Conservation (phyloP, 441 rosid species). For the Adansonia madagascariensis region DNA sequence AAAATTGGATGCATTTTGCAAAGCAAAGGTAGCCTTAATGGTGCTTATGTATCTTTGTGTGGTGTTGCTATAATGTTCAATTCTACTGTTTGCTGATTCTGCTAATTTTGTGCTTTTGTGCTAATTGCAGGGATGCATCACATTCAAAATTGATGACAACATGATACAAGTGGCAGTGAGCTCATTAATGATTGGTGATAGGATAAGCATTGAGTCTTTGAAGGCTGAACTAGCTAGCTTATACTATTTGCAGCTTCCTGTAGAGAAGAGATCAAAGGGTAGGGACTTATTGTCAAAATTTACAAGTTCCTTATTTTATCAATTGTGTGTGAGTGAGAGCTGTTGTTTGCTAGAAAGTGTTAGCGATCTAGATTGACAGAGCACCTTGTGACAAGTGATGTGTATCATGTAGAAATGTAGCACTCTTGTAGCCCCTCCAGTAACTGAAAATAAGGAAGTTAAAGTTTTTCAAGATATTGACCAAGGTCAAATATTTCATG, state of each 20-base stretch:
- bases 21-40: not conserved
- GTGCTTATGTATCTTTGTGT: slow-evolving; percentile 11
- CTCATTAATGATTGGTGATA: slow-evolving; percentile 42
- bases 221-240: slow-evolving; percentile 84
- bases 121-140: slow-evolving; percentile 57
- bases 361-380: slow-evolving; percentile 14
- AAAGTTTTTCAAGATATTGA: slow-evolving; percentile 14
- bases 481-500: slow-evolving; percentile 1
- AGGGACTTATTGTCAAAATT: slow-evolving; percentile 27
- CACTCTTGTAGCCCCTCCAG: not conserved
- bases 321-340: not conserved
- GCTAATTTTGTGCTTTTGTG: slow-evolving; percentile 30
- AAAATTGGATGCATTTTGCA: slow-evolving; percentile 11
- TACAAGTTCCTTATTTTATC: slow-evolving; percentile 16
- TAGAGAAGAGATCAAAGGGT: slow-evolving; percentile 79
- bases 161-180: slow-evolving; percentile 48
- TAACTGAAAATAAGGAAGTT: slow-evolving; percentile 13
- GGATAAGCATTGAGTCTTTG: slow-evolving; percentile 52
- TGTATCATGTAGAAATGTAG: not conserved
- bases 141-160: slow-evolving; percentile 62
- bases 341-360: not conserved
- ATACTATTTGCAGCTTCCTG: slow-evolving; percentile 78
- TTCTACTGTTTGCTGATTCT: not conserved
- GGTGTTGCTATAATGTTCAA: slow-evolving; percentile 12
- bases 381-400: slow-evolving; percentile 1